Evolutionary conservation across 2,329 filamentous ascomycete species (phyloP).

Genomic region (Colletotrichum higginsianum): DNA sequence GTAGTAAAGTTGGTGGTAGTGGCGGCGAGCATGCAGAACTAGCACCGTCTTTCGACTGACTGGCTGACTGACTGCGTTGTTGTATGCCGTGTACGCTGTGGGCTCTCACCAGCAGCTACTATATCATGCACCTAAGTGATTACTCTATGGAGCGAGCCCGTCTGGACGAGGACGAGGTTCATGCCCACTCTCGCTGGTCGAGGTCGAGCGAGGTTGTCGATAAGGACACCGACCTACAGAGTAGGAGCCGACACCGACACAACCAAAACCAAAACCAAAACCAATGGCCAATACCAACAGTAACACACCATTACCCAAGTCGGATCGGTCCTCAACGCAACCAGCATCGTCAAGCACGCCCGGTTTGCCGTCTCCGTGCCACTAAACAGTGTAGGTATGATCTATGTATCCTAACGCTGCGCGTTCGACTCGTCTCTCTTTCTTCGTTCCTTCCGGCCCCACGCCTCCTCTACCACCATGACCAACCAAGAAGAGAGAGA

Average conservation of each 20-base stretch:
- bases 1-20: neutral
- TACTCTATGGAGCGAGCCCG: too few relatives aligned
- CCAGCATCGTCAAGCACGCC: slow-evolving; percentile 27
- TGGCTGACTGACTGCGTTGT: neutral
- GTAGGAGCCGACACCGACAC: neutral
- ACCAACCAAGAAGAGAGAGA: neutral
- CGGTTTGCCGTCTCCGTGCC: slow-evolving; percentile 41
- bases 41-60: neutral
- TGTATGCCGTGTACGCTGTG: neutral
- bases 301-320: too few relatives aligned
- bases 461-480: slow-evolving; percentile 15
- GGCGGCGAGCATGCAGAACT: neutral
- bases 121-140: too few relatives aligned
- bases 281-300: too few relatives aligned
- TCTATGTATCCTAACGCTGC: slow-evolving; percentile 27
- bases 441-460: neutral
- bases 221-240: neutral
- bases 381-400: neutral
- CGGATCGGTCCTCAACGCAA: slow-evolving; percentile 37
- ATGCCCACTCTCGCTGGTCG: neutral
- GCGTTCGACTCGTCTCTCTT: slow-evolving; percentile 13
- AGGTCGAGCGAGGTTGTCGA: neutral
- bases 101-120: neutral
- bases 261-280: too few relatives aligned
- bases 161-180: neutral